Percentiles rank a stretch among this genome's conserved stretches.
phyloP scores from a whole-genome alignment of 306 rosid genomes.

The Lithocarpus polystachyus region DNA sequence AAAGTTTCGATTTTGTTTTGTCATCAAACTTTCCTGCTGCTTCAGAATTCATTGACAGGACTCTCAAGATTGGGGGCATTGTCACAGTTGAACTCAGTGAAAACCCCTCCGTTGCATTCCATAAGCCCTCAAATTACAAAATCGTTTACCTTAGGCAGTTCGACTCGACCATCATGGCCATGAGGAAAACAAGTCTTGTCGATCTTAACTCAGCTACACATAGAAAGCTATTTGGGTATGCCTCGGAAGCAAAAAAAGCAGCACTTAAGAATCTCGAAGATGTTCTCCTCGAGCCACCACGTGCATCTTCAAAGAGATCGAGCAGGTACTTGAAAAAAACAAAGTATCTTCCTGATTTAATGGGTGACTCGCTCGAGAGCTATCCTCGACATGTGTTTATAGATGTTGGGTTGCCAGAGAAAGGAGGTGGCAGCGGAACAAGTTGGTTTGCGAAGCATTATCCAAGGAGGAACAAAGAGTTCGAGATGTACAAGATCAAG shows the following conservation, averaged over 20 bases:
- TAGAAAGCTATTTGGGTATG: constrained; percentile 32
- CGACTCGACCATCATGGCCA: constrained; percentile 32
- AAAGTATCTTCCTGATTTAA: constrained; percentile 59
- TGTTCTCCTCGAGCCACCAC: constrained; percentile 76
- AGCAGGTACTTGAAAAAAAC: constrained; percentile 48
- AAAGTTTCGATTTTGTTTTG: constrained; percentile 38
- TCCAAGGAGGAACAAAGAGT: constrained; percentile 63
- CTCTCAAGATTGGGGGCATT: constrained; percentile 41
- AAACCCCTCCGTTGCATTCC: not conserved
- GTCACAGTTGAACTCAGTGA: constrained; percentile 13
- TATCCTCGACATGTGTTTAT: constrained; percentile 71
- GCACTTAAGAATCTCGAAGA: constrained; percentile 70
- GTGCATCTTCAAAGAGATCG: constrained; percentile 63
- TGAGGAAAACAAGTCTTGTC: constrained; percentile 35
- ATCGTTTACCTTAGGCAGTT: constrained; percentile 39
- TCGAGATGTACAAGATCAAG: constrained; percentile 63
- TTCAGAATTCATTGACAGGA: constrained; percentile 39
- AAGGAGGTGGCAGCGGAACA: constrained; percentile 40
- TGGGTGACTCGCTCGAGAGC: constrained; percentile 66
- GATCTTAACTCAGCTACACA: constrained; percentile 3
- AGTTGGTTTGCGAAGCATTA: constrained; percentile 59
- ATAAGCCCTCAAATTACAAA: constrained; percentile 33
- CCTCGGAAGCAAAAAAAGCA: constrained; percentile 46
- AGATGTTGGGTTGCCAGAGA: constrained; percentile 54
- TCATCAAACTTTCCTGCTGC: constrained; percentile 25